Percentiles rank a stretch among this genome's conserved stretches.
Evolutionary conservation across 2,329 filamentous ascomycete species (phyloP).

Genomic region (Cryphonectria naterciae): DNA sequence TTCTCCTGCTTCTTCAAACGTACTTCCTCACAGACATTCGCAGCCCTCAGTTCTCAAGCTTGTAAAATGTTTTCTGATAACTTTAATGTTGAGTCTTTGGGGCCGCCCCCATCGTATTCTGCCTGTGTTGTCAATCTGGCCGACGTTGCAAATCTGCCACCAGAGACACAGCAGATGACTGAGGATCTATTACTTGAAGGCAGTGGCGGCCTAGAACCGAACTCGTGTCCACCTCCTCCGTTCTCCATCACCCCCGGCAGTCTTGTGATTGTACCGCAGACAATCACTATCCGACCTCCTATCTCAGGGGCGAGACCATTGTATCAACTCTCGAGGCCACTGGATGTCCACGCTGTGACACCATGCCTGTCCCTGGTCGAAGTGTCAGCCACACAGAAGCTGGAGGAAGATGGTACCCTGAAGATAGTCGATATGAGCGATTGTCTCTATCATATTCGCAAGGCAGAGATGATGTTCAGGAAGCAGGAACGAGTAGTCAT

Average conservation of each 20-base stretch:
- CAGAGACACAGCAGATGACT: not conserved
- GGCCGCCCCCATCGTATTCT: slow-evolving; percentile 10
- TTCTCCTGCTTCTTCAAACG: not conserved
- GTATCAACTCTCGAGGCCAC: slow-evolving; percentile 17
- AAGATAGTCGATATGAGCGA: not conserved
- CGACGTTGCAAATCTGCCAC: not conserved
- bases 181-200: not conserved
- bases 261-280: slow-evolving; percentile 9
- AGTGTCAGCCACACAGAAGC: not conserved
- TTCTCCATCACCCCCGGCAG: slow-evolving; percentile 23
- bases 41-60: not conserved
- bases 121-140: not conserved
- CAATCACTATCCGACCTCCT: not conserved
- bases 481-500: not conserved
- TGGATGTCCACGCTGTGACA: slow-evolving; percentile 4
- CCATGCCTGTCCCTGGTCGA: slow-evolving; percentile 5
- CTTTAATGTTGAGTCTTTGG: not conserved
- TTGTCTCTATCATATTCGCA: slow-evolving; percentile 17
- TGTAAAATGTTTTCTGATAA: not conserved
- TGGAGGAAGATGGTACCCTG: slow-evolving; percentile 11
- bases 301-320: slow-evolving; percentile 11
- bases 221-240: slow-evolving; percentile 13
- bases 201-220: not conserved
- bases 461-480: not conserved
- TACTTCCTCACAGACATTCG: not conserved